phyloP scores from a whole-genome alignment of 306 rosid genomes.

The Castanospermum australe region DNA sequence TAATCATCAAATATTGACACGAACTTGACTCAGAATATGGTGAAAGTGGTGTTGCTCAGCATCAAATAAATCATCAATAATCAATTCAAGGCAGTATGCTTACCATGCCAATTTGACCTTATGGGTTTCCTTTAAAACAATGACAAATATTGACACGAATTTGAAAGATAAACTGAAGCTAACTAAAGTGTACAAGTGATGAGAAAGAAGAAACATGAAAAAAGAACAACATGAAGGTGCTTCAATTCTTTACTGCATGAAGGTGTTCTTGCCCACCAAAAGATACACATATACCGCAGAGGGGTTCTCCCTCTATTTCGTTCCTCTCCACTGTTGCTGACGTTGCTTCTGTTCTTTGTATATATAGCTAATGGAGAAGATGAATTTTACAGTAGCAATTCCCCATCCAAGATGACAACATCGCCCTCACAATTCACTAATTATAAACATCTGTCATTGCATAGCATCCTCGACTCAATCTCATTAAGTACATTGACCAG shows the following conservation, averaged over 20 bases:
- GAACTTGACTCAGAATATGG: neutral
- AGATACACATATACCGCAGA: neutral
- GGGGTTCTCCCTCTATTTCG: neutral
- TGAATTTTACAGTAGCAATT: neutral
- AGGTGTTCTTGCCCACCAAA: neutral
- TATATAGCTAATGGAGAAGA: neutral
- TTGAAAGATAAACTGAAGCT: slow-evolving; percentile 13
- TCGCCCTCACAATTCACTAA: neutral
- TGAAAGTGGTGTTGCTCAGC: neutral
- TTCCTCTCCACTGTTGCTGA: neutral
- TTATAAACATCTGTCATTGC: neutral
- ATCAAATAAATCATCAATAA: neutral
- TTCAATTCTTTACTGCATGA: slow-evolving; percentile 9
- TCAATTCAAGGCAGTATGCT: neutral
- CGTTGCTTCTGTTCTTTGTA: neutral
- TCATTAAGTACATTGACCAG: slow-evolving; percentile 20
- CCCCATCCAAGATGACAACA: neutral
- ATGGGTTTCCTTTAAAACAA: neutral
- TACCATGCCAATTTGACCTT: neutral
- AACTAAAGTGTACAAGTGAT: slow-evolving; percentile 21
- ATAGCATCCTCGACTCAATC: neutral
- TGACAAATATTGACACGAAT: neutral
- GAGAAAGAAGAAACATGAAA: neutral
- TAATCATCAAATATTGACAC: neutral
- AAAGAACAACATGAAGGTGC: neutral